Evolutionary conservation across 2,329 filamentous ascomycete species (phyloP), one percentile per base, ranked within the genome.

Genomic region (Pestalotiopsis sp.): DNA sequence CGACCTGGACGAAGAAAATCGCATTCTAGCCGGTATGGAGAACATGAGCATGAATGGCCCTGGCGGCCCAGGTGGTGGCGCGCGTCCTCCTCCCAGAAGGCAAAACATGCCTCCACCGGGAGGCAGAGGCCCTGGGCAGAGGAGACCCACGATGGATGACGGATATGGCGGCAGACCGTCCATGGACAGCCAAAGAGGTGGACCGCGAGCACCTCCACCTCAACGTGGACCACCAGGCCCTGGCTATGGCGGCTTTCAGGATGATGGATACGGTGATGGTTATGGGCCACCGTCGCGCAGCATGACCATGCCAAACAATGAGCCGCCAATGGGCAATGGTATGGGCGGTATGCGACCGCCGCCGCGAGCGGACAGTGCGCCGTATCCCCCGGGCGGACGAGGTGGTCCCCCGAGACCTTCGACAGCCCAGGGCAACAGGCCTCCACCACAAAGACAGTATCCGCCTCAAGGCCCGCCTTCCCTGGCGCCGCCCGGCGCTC

Each of bases 291-390:
- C 86, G 9, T 75, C 80, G n/a, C 82, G 89, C 72, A 91, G 88
- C 68, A 87, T 86, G 84, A 91, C 89, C 4, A 88, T 90, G 86
- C 88, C 88, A 1, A 77, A 82, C 3, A 83, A 86, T 67, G 74
- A 76, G 25, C 72, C 62, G n/a, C 77, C 79, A 20, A 79, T 81
- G 72, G 79, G 82, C 41, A 81, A 81, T 77, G 75, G 74, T 6
- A 76, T 79, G 64, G 77, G 76, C n/a, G 75, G 74, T 6, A 76
- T 79, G 63, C 76, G 76, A 23, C 75, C 77, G 39, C 81, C 77
- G 38, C 75, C 74, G 52, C 80, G 82, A 38, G 78, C 78, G 68
- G 85, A 83, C 57, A 84, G 82, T 61, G 82, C 81, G 57, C 83
- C 86, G 1, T 83, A 83, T 72, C 83, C 81, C 7, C 79, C 81